Base-by-base conservation (phyloP, 1,284 basidiomycete species). In the Puccinia sorghi region DNA sequence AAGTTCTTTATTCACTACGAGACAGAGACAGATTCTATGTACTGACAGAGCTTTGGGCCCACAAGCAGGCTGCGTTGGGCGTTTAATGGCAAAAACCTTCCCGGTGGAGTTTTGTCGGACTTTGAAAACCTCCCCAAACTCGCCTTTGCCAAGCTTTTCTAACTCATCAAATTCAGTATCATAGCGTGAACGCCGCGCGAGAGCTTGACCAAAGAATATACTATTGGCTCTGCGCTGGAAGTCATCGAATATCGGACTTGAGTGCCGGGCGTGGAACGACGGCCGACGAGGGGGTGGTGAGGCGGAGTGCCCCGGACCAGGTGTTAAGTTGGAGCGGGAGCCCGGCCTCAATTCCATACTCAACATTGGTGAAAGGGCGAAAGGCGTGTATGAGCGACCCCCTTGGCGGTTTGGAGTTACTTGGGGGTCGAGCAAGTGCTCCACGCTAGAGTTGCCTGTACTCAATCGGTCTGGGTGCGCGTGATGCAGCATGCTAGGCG, bases 1-100 rank as follows among this genome's bases (percentile, higher is more conserved):
- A 32, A 50, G 22, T 43, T 72, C 4, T 46, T 27, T 15, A 0
- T 20, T n/a, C 12, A 46, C 4, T 32, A 74, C 20, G 25, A 70
- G 48, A 22, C 12, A 20, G 25, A 39, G 48, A n/a, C 39, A 46
- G n/a, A 25, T 20, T n/a, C 39, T 41, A 17, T 66, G 72, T 78
- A 88, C 90, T 84, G 85, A 94, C 92, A 93, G 88, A 86, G 97
- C 96, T 84, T 91, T 90, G 54, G 90, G 90, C 50, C 97, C 97
- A 83, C 93, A 91, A 82, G 97, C 96, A 48, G 90, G 89, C 8
- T 85, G 85, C 86, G 97, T 94, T 72, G 93, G 95, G 84, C 92
- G 91, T 88, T 99, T 99, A 82, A 99, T 90, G 2, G 97, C 97
- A 84, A 88, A 97, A 27, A 93, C 86, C 61, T 87, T 86, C 20